Conservation (phyloP, 2,329 filamentous ascomycete species). For the Stromatinia cepivora region DNA sequence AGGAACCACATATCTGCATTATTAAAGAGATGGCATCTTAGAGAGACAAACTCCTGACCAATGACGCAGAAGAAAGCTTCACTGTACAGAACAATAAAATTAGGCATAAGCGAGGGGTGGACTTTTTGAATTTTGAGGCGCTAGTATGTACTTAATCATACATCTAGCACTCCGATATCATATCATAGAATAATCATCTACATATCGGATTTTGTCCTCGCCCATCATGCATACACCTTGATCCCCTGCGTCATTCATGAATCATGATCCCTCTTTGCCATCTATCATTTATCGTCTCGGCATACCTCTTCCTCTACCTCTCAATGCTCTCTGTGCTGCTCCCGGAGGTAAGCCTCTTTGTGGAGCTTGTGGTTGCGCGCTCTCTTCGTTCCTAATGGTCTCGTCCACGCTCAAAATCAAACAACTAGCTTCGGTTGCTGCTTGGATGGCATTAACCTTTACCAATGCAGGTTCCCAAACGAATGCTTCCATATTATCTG, state of each 20-base stretch:
- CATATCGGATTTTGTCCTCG: background rate
- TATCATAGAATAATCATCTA: conserved; percentile 16
- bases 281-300: conserved; percentile 54
- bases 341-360: conserved; percentile 72
- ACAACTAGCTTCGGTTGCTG: conserved; percentile 92
- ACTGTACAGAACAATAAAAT: background rate
- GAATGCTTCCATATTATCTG: conserved; percentile 92
- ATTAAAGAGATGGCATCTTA: no score
- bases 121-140: conserved; percentile 2
- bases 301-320: conserved; percentile 85
- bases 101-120: conserved; percentile 7
- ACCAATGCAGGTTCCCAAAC: conserved; percentile 97
- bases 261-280: conserved; percentile 13
- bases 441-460: conserved; percentile 96
- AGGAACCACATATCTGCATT: no score
- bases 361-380: conserved; percentile 77
- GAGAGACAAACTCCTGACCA: background rate
- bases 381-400: conserved; percentile 98
- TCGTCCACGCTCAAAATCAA: conserved; percentile 95
- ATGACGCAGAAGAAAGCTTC: background rate
- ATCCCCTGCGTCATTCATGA: conserved; percentile 20
- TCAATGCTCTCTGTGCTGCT: conserved; percentile 84
- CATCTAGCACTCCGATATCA: conserved; percentile 13
- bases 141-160: conserved; percentile 7
- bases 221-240: conserved; percentile 9